These are phyloP conservation scores for Colletotrichum liriopes DNA, from an alignment of 2,329 filamentous ascomycete genomes.

Conservation along the genomic window DNA sequence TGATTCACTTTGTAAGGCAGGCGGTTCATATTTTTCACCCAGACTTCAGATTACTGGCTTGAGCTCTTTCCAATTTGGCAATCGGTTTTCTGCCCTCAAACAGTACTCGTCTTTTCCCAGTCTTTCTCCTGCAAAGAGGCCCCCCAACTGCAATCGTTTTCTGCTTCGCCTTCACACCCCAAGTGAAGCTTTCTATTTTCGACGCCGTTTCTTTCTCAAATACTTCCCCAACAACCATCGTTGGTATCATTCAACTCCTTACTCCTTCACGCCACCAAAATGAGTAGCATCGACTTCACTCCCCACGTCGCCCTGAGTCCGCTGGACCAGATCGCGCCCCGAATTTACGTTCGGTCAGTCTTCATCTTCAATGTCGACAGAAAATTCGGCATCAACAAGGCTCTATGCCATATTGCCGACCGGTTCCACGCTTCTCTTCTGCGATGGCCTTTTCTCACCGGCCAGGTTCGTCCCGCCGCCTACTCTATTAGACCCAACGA, in stretches of 20 bases:
- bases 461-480: constrained; percentile 12
- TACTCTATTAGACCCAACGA: background rate
- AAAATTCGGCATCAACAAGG: background rate
- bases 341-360: constrained; percentile 30
- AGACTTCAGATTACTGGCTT: background rate
- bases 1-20: background rate
- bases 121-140: background rate
- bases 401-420: background rate
- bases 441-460: constrained; percentile 33
- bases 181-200: too few species aligned
- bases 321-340: constrained; percentile 37
- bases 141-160: too few species aligned
- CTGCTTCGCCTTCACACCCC: background rate
- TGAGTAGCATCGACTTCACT: background rate
- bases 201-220: background rate
- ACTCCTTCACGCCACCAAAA: background rate
- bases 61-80: background rate
- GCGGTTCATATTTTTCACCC: background rate
- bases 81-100: too few species aligned
- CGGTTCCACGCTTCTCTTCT: constrained; percentile 3
- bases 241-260: background rate
- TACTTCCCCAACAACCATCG: background rate
- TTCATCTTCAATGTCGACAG: constrained; percentile 1
- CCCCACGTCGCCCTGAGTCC: background rate
- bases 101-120: too few species aligned